These are phyloP conservation scores for Daldinia vernicosa DNA, from an alignment of 495 filamentous ascomycete genomes.

Conservation along the genomic window DNA sequence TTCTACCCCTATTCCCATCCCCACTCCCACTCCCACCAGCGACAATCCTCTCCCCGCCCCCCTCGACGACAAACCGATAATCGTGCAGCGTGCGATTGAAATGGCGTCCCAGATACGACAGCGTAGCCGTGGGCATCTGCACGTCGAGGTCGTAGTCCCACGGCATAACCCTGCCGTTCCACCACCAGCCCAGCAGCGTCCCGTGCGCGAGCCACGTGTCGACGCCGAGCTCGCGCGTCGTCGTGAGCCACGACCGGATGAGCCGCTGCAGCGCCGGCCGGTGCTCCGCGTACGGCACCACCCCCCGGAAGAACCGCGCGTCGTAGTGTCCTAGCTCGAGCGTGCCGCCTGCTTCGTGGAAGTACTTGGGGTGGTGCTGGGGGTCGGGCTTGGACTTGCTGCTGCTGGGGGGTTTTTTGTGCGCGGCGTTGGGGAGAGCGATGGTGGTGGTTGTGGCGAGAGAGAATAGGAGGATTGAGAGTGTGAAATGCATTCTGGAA, in stretches of 20 bases:
- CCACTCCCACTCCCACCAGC: too few relatives aligned
- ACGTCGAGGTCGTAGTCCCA: conserved; percentile 93
- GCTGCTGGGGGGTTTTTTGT: conserved; percentile 1
- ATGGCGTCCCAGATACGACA: conserved; percentile 67
- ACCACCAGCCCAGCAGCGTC: conserved; percentile 90
- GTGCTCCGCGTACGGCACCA: conserved; percentile 70
- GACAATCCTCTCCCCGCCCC: conserved; percentile 2
- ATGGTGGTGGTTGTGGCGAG: too few relatives aligned
- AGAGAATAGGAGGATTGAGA: conserved; percentile 15
- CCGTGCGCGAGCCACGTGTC: conserved; percentile 92
- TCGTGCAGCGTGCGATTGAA: conserved; percentile 72
- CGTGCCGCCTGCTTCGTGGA: conserved; percentile 65
- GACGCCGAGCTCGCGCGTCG: conserved; percentile 67
- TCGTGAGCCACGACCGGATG: conserved; percentile 76
- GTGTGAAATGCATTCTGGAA: conserved; percentile 15
- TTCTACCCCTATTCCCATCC: too few relatives aligned
- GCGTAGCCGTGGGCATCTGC: conserved; percentile 72
- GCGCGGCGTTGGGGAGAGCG: neutral
- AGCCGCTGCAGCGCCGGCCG: conserved; percentile 71
- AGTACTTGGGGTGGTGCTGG: conserved; percentile 53
- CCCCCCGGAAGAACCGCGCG: conserved; percentile 68
- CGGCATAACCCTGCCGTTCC: conserved; percentile 83
- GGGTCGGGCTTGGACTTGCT: conserved; percentile 7
- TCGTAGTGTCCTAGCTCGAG: conserved; percentile 76
- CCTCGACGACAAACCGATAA: conserved; percentile 60